Percentiles rank a stretch among this genome's conserved stretches.
Evolutionary conservation across 495 filamentous ascomycete species (phyloP).

Genomic region (Annulohypoxylon bovei): DNA sequence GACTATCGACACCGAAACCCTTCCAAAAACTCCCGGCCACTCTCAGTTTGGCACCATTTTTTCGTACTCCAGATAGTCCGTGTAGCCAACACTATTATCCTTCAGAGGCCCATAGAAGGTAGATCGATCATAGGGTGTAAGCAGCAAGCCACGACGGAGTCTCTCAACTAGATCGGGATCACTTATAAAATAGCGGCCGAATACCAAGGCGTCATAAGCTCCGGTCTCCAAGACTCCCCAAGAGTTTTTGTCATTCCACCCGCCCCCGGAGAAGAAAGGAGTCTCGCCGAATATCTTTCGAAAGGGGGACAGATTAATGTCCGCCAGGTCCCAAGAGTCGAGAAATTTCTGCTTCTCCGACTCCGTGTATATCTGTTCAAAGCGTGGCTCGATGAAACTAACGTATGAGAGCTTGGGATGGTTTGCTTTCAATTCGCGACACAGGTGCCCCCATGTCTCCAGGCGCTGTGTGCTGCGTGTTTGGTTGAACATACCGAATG

Average conservation of each 20-base stretch:
- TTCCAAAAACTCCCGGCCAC: too few relatives aligned
- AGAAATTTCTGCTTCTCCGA: constrained; percentile 8
- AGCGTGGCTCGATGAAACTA: constrained; percentile 10
- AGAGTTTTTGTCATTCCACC: not conserved
- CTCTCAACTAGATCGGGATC: constrained; percentile 7
- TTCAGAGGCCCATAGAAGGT: constrained; percentile 2
- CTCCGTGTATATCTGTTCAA: constrained; percentile 1
- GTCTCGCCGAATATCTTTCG: not conserved
- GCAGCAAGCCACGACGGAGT: not conserved
- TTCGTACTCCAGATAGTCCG: not conserved
- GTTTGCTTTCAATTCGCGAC: not conserved
- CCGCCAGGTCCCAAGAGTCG: not conserved
- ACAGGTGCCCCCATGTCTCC: not conserved
- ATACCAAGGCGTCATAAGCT: not conserved
- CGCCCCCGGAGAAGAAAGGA: not conserved
- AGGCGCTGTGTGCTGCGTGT: not conserved
- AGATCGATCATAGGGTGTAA: not conserved
- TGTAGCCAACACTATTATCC: not conserved
- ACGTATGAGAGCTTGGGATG: constrained; percentile 2
- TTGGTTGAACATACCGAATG: constrained; percentile 6
- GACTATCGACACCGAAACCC: too few relatives aligned
- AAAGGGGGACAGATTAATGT: not conserved
- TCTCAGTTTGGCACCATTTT: not conserved
- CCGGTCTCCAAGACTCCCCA: constrained; percentile 1
- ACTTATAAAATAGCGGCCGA: constrained; percentile 5